Evolutionary conservation across 768 basidiomycete genomes (phyloP).

Genomic region (Cystofilobasidium bisporidii): DNA sequence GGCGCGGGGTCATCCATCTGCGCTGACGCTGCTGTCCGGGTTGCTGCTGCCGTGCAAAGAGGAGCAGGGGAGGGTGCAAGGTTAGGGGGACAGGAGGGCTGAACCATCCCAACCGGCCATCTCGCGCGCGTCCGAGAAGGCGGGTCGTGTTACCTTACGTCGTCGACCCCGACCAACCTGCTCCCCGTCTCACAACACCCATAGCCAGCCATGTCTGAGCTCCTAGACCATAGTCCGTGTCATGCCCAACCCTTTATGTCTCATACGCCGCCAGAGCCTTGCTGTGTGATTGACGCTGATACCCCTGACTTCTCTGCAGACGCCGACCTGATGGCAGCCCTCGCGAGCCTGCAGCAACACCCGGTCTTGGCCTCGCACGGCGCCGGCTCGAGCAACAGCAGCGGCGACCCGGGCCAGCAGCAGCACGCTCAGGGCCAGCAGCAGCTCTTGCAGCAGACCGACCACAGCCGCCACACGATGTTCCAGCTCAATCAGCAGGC

Average conservation of each 20-base stretch:
- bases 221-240: not conserved
- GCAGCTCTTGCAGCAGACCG: not conserved
- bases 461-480: not conserved
- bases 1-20: not conserved
- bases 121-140: too few species aligned
- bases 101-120: too few species aligned
- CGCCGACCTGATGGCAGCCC: not conserved
- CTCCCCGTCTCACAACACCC: too few species aligned
- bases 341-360: not conserved
- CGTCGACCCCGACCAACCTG: too few species aligned
- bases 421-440: not conserved
- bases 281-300: not conserved
- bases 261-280: not conserved
- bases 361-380: not conserved
- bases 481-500: not conserved
- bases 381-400: not conserved
- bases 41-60: too few species aligned
- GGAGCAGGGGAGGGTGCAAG: too few species aligned
- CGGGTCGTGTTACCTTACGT: too few species aligned
- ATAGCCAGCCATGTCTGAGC: too few species aligned
- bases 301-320: not conserved
- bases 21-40: too few species aligned
- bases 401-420: not conserved
- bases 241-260: not conserved
- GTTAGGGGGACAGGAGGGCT: too few species aligned